Percentiles rank a stretch among this genome's conserved stretches.
Evolutionary conservation across 2,329 filamentous ascomycete species (phyloP).

Genomic region (Pseudogymnoascus sp.): DNA sequence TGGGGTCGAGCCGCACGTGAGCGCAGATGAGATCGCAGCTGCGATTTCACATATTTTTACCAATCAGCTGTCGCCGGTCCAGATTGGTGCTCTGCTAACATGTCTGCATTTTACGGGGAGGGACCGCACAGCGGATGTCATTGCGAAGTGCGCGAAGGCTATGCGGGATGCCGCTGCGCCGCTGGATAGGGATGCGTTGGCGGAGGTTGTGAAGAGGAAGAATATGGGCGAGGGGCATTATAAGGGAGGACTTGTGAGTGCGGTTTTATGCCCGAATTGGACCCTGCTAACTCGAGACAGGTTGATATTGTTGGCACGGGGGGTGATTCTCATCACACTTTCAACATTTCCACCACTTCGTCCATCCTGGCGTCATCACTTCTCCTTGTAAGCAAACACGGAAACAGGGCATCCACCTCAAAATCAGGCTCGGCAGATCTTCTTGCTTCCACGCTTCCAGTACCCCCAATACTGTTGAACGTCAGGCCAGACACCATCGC

Average conservation of each 20-base stretch:
- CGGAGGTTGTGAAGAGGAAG: conserved; percentile 50
- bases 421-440: conserved; percentile 94
- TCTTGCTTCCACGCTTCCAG: conserved; percentile 65
- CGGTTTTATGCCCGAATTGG: conserved; percentile 4
- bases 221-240: conserved; percentile 66
- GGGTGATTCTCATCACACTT: conserved; percentile 93
- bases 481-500: conserved; percentile 65
- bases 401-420: conserved; percentile 90
- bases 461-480: conserved; percentile 64
- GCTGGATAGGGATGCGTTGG: conserved; percentile 59
- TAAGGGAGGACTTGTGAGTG: conserved; percentile 69
- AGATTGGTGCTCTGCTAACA: conserved; percentile 80
- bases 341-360: conserved; percentile 94
- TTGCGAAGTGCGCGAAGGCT: conserved; percentile 72
- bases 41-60: conserved; percentile 89
- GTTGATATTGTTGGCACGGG: conserved; percentile 96
- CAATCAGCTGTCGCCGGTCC: conserved; percentile 77
- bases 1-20: conserved; percentile 43
- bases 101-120: conserved; percentile 85
- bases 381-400: conserved; percentile 86
- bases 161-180: conserved; percentile 76
- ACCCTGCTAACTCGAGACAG: background rate
- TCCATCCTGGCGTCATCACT: conserved; percentile 85
- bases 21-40: conserved; percentile 76
- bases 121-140: conserved; percentile 76